Base-by-base conservation (phyloP, 2,329 filamentous ascomycete genomes). In the Pseudocercospora crystallina region DNA sequence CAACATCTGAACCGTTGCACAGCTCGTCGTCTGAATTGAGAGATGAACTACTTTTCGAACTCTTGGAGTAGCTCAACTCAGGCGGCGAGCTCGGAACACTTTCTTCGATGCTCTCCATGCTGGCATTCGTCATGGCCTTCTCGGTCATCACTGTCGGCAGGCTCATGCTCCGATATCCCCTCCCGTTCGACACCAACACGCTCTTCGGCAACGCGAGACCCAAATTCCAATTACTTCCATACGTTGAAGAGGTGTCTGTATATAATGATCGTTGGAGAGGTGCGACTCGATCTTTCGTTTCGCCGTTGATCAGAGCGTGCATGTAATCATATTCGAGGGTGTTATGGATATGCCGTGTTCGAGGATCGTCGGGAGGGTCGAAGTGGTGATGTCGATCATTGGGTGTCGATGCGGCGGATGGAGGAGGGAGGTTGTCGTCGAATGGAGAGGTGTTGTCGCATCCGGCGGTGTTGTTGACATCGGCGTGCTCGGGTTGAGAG, bases 31-130 rank as follows among this genome's bases (percentile, higher is more conserved):
- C 87, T 33, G 90, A 95, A 61, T 86, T 86, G 64, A 92, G 95
- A 5, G 89, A 95, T 8, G 62, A 63, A 14, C 62, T 65, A 26
- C 90, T 90, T 72, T 94, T 95, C 59, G 89, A 95, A 56, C 89
- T 94, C 71, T 92, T 95, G 54, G 89, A 95, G 60, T 79, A 80
- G 57, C 87, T 89, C 73, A 63, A 39, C 20, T 58, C 60, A 2
- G 61, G 61, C 13, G 61, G 61, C 12, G 61, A 63, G 37, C 48
- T 57, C 3, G 60, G 60, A 31, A 49, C 47, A 31, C 52, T 61
- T 30, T 53, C 59, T 33, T 58, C 47, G 30, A 54, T 43, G 17
- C 57, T 57, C 38, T 61, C 59, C 14, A 57, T 50, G 47, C 51
- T 45, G 31, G 47, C 47, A 38, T 40, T 57, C 34, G 53, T 53